Percentiles rank a stretch among this genome's conserved stretches.
These are phyloP conservation scores for Vitis hybrid DNA, from an alignment of 177 flowering plant species.

Conservation along the genomic window DNA sequence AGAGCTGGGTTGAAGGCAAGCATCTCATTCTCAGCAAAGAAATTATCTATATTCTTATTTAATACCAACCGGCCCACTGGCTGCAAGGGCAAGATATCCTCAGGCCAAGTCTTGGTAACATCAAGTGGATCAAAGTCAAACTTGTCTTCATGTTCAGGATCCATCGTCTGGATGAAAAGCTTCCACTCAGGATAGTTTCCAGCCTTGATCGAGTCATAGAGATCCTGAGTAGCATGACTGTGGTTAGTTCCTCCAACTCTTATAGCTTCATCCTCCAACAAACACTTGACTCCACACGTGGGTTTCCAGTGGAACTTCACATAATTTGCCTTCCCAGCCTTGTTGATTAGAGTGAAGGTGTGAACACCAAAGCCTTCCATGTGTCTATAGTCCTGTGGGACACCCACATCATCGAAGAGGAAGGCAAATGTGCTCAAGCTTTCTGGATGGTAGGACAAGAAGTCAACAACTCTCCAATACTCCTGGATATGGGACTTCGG, in stretches of 20 bases:
- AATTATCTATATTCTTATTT: conserved; percentile 92
- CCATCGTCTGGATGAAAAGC: conserved; percentile 80
- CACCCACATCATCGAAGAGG: conserved; percentile 84
- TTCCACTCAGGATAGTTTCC: conserved; percentile 98
- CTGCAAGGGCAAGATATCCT: conserved; percentile 84
- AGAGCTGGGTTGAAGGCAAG: conserved; percentile 84
- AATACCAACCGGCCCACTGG: conserved; percentile 94
- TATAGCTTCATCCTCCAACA: conserved; percentile 85
- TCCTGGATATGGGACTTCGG: conserved; percentile 96
- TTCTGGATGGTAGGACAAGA: conserved; percentile 93
- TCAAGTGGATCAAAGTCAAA: conserved; percentile 97
- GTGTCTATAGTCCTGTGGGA: conserved; percentile 90
- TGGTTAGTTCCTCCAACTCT: conserved; percentile 89
- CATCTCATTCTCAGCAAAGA: conserved; percentile 95
- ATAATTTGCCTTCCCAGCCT: conserved; percentile 72
- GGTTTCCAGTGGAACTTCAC: conserved; percentile 99
- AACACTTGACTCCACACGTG: conserved; percentile 84
- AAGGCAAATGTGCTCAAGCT: conserved; percentile 84
- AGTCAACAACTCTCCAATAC: conserved; percentile 90
- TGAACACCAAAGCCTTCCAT: conserved; percentile 95
- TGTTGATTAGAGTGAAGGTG: conserved; percentile 75
- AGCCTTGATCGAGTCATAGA: conserved; percentile 85
- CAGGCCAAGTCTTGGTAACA: conserved; percentile 97
- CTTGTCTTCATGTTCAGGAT: conserved; percentile 82
- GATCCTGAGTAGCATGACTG: conserved; percentile 97